These are phyloP conservation scores for Raffaelea albimanens DNA, from an alignment of 2,329 filamentous ascomycete species.

Conservation along the genomic window DNA sequence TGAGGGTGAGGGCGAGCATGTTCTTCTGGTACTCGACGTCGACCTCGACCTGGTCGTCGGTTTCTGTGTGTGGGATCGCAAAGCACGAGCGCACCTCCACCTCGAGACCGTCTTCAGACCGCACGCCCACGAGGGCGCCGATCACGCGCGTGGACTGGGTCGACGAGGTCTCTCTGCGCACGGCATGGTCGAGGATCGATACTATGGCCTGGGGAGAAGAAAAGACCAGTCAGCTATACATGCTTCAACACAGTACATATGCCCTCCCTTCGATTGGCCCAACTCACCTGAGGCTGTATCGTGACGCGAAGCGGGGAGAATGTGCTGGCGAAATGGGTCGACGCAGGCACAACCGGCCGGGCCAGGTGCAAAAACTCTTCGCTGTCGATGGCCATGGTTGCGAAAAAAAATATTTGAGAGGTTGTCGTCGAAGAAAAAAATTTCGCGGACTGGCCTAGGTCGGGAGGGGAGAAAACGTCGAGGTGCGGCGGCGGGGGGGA, in stretches of 20 bases:
- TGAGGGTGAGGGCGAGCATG: conserved; percentile 91
- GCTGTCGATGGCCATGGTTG: conserved; percentile 64
- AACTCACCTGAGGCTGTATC: conserved; percentile 83
- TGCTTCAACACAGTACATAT: no score
- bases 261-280: no score
- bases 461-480: no score
- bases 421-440: no score
- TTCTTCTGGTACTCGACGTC: conserved; percentile 99
- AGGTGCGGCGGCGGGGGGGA: no score
- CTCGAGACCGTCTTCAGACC: conserved; percentile 93
- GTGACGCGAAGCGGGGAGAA: conserved; percentile 89
- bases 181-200: conserved; percentile 84
- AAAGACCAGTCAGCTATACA: not conserved
- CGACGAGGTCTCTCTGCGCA: conserved; percentile 66
- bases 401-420: no score
- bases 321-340: conserved; percentile 69
- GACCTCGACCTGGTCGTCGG: conserved; percentile 96
- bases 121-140: conserved; percentile 84
- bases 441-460: no score
- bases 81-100: conserved; percentile 95
- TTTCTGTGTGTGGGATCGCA: conserved; percentile 96
- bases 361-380: conserved; percentile 92
- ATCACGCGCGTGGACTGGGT: conserved; percentile 93
- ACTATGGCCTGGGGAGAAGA: conserved; percentile 46
- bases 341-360: conserved; percentile 77